Evolutionary conservation across 495 filamentous ascomycete genomes (phyloP), one percentile per base, ranked within the genome.

Genomic region (Lophiotrema nucula): DNA sequence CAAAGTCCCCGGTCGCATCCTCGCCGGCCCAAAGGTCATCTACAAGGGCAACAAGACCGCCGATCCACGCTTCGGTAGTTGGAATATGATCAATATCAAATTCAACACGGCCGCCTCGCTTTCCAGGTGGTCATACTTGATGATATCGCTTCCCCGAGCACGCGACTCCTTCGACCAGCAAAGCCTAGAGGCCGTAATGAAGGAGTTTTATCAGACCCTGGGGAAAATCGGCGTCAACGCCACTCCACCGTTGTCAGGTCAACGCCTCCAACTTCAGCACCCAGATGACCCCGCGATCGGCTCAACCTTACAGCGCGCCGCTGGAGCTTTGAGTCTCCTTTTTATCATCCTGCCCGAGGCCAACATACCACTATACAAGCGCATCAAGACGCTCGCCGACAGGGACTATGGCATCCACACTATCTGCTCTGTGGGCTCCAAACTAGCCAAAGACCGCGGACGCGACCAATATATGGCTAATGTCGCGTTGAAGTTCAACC

Each of bases 401-500:
- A 69, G 83, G 2, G 71, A 75, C 0, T 77, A 71, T 47, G 88
- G 88, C 4, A 73, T 88, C 26, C 79, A 80, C 23, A 90, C 84
- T 8, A 78, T 89, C 45, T 86, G 83, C 54, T 72, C 80, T 8
- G 71, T 85, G 1, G 76, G 61, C 0, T 41, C 70, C 4, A 85
- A 85, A 53, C 62, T 90, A 41, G 28, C 55, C 21, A 76, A 76
- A 37, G 33, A 53, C 4, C 50, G 41, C 13, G 60, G 62, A 21
- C 60, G 63, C 21, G 53, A 51, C 0, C 79, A 83, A 28, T 88
- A 88, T 63, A 81, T 81, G 37, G 85, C 84, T 58, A 95, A 93
- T 57, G 74, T 92, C 2, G 87, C 74, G 5, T 70, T 93, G n/a
- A 95, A 91, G 68, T 80, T 93, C 72, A 96, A 96, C 68, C 69